phyloP scores from a whole-genome alignment of 1,284 basidiomycete genomes.

The Coniophora puteana region DNA sequence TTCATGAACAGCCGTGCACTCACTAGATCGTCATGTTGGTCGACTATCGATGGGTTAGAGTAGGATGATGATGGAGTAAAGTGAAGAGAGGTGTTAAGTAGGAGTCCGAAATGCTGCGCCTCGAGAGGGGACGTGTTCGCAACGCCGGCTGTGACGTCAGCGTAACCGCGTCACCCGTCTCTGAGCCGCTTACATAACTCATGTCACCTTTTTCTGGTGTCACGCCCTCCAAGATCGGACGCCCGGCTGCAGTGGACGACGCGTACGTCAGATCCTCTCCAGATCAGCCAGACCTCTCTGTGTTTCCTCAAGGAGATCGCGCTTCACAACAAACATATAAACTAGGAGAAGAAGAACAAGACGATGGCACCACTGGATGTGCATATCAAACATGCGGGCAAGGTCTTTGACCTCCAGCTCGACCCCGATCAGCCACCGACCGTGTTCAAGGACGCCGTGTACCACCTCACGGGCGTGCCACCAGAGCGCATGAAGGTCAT shows the following conservation, averaged over 20 bases:
- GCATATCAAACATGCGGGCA: conserved; percentile 90
- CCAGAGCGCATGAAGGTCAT: conserved; percentile 95
- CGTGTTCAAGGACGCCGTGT: conserved; percentile 82
- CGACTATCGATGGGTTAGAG: conserved; percentile 8
- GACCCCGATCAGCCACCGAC: conserved; percentile 66
- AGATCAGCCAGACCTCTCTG: conserved; percentile 6
- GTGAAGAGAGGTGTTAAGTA: no score
- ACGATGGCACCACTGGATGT: conserved; percentile 66
- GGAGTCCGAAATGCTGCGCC: conserved; percentile 1
- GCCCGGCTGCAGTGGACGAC: no score
- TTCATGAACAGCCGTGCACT: conserved; percentile 17
- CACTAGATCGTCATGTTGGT: conserved; percentile 70
- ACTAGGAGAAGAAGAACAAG: no score
- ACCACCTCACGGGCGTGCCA: conserved; percentile 83
- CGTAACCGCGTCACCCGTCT: conserved; percentile 16
- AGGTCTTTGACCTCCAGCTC: conserved; percentile 63
- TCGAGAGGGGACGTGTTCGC: conserved; percentile 16
- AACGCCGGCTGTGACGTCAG: conserved; percentile 4
- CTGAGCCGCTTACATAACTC: conserved; percentile 22
- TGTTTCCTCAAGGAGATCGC: conserved; percentile 6
- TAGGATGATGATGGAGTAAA: conserved; percentile 9
- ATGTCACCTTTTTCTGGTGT: conserved; percentile 24
- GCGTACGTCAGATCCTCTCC: conserved; percentile 19
- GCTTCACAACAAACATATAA: conserved; percentile 5
- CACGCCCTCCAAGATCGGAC: no score